Evolutionary conservation across 2,329 filamentous ascomycete species (phyloP), one percentile per base, ranked within the genome.

Genomic region (Aspergillus pseudoglaucus): DNA sequence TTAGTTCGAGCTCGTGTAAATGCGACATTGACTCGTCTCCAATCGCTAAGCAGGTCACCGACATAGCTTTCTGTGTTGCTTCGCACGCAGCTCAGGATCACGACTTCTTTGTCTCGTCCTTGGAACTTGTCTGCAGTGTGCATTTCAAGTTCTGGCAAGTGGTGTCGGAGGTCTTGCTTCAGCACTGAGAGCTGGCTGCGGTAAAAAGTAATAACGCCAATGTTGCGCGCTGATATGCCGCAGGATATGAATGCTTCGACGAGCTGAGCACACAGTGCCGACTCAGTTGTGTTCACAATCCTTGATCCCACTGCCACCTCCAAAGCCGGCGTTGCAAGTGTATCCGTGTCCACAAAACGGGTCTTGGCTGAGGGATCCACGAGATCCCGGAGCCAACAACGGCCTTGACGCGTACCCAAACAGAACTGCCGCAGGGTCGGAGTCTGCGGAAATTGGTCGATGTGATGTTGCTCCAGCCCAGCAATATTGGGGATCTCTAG

Each of bases 101-200:
- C 81, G 2, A 95, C 84, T 62, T 95, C 90, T 65, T 98, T 98
- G 70, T 98, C 93, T 8, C 93, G 82, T 6, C 93, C 93, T 66
- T 98, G 93, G 68, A 95, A 98, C 40, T 91, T 89, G 69, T 98
- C 93, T 3, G 93, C 90, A 0, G 93, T 97, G 68, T 98, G 90
- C 79, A 97, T 90, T 69, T 98, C 93, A 1, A 98, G 83, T 2
- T 80, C 79, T 0, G 75, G 70, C 0, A 75, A 71, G 57, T 76
- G 69, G 38, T 71, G 74, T 27, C 81, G 80, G 30, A 95, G 79
- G 9, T 77, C 77, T 51, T 90, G 82, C 54, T 88, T 87, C 1
- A 98, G 77, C 2, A 95, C 75, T 0, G 88, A 84, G 1, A 98
- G 81, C 67, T 98, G 93, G 5, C 87, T 90, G 49, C 93, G 87